Conservation (phyloP, 805 yeast genomes). For the Starmera caribaea region DNA sequence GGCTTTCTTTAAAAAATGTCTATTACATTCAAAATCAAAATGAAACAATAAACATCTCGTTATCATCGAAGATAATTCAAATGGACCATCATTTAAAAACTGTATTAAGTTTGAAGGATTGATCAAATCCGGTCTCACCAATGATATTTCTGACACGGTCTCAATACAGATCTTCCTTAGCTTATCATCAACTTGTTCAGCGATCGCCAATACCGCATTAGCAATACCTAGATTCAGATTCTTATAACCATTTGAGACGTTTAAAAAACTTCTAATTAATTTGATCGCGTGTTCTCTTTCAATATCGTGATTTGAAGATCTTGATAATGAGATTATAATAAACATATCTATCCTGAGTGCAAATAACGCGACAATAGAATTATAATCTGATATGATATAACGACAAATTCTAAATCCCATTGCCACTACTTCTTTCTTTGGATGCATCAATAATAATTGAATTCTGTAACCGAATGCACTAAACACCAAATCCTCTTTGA, state of each 20-base stretch:
- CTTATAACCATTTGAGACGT: slow-evolving; percentile 40
- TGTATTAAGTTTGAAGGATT: slow-evolving; percentile 31
- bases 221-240: slow-evolving; percentile 54
- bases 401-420: slow-evolving; percentile 72
- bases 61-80: slow-evolving; percentile 30
- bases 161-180: slow-evolving; percentile 42
- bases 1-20: slow-evolving; percentile 44
- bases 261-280: slow-evolving; percentile 52
- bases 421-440: slow-evolving; percentile 53
- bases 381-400: slow-evolving; percentile 44
- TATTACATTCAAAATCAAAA: slow-evolving; percentile 46
- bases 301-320: slow-evolving; percentile 39
- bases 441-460: slow-evolving; percentile 49
- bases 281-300: slow-evolving; percentile 77
- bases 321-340: slow-evolving; percentile 54
- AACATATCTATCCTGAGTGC: slow-evolving; percentile 51
- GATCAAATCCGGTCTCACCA: slow-evolving; percentile 33
- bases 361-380: slow-evolving; percentile 44
- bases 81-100: slow-evolving; percentile 46
- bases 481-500: slow-evolving; percentile 56
- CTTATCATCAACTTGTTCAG: slow-evolving; percentile 44
- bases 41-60: slow-evolving; percentile 41
- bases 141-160: slow-evolving; percentile 40
- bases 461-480: slow-evolving; percentile 48
- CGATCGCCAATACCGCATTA: slow-evolving; percentile 53